phyloP scores from a whole-genome alignment of 106 monocot species.

The Dendrobium huoshanense region DNA sequence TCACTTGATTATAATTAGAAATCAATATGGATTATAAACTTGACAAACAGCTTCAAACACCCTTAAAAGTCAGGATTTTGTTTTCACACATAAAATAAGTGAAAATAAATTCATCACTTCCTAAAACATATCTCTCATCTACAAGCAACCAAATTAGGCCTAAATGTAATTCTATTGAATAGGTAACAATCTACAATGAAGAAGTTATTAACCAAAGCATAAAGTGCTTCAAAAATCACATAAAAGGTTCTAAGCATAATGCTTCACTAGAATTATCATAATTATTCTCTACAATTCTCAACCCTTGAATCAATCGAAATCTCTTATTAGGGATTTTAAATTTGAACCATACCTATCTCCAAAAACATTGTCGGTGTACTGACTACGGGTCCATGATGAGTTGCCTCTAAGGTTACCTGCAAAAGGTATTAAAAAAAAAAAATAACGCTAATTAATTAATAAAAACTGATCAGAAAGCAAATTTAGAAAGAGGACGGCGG shows the following conservation, averaged over 20 bases:
- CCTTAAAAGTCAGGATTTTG: background rate
- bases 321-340: background rate
- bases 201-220: background rate
- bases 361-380: constrained; percentile 79
- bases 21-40: background rate
- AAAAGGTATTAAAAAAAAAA: background rate
- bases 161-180: background rate
- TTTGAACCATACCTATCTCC: constrained; percentile 65
- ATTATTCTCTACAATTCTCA: background rate
- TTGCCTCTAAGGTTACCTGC: constrained; percentile 92
- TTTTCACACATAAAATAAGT: background rate
- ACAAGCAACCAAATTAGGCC: background rate
- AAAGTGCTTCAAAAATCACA: background rate
- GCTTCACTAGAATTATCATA: background rate
- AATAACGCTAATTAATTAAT: background rate
- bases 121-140: background rate
- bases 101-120: background rate
- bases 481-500: background rate
- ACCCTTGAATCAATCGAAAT: background rate
- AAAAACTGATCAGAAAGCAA: background rate
- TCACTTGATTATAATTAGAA: background rate
- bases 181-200: background rate
- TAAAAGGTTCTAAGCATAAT: background rate
- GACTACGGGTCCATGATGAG: constrained; percentile 94
- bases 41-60: background rate